Percentiles rank a stretch among this genome's conserved stretches.
Evolutionary conservation across 2,329 filamentous ascomycete species (phyloP).

Genomic region (Diplodia sapinea): DNA sequence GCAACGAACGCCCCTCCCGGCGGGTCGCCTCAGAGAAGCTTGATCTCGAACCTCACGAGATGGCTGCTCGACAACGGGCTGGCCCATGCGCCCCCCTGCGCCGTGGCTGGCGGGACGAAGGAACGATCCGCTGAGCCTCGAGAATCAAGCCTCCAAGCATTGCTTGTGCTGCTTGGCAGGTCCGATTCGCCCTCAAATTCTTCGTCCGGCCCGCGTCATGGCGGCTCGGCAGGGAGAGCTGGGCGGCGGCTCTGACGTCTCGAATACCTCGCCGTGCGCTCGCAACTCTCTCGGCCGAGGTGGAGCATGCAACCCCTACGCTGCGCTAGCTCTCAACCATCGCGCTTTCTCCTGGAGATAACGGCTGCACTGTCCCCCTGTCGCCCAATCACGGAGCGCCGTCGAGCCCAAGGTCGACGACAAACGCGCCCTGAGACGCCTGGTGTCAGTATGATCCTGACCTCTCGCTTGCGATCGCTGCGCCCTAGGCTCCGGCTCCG

Average conservation of each 20-base stretch:
- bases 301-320: slow-evolving; percentile 15
- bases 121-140: background rate
- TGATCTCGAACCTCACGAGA: slow-evolving; percentile 1
- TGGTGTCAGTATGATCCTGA: background rate
- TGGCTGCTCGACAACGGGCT: slow-evolving; percentile 15
- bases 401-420: background rate
- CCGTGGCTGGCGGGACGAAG: slow-evolving; percentile 8
- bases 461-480: background rate
- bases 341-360: slow-evolving; percentile 21
- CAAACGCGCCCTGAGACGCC: background rate
- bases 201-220: background rate
- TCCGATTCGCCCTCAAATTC: background rate
- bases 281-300: slow-evolving; percentile 10
- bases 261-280: background rate
- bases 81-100: slow-evolving; percentile 14
- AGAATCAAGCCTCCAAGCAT: background rate
- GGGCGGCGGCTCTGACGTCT: background rate
- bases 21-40: background rate
- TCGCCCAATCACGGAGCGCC: background rate
- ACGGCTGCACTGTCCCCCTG: background rate
- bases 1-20: background rate
- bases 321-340: background rate
- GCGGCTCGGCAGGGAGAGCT: background rate
- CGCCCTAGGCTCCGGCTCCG: background rate
- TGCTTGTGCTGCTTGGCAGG: slow-evolving; percentile 9